phyloP scores from a whole-genome alignment of 2,329 filamentous ascomycete species.

The Sporothrix inflata region DNA sequence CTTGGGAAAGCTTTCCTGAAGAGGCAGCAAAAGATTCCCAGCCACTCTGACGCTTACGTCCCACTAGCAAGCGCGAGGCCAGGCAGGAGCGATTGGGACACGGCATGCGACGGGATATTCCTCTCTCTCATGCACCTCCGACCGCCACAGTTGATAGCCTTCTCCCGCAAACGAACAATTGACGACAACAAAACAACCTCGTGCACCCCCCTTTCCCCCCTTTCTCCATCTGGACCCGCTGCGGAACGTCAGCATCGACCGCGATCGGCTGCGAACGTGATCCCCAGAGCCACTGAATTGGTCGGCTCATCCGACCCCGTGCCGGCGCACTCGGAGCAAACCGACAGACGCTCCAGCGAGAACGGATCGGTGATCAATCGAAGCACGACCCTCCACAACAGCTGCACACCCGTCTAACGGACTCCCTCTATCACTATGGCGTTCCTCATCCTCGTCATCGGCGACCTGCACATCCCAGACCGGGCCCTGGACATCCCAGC shows the following conservation, averaged over 20 bases:
- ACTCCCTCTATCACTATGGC: constrained; percentile 63
- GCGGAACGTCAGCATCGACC: background rate
- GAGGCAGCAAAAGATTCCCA: constrained; percentile 10
- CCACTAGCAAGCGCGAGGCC: constrained; percentile 15
- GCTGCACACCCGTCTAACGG: background rate
- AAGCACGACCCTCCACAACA: background rate
- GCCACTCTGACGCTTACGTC: constrained; percentile 19
- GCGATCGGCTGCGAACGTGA: constrained; percentile 1
- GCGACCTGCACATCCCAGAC: constrained; percentile 92
- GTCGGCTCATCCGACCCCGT: constrained; percentile 1
- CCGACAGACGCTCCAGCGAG: background rate
- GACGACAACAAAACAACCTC: background rate
- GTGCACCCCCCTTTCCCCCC: background rate
- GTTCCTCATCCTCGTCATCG: constrained; percentile 87
- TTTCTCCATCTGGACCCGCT: constrained; percentile 12
- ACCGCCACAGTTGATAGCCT: background rate
- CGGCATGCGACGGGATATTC: constrained; percentile 17
- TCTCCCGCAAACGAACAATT: background rate
- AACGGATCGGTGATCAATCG: background rate
- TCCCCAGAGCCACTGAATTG: background rate
- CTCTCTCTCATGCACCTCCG: constrained; percentile 10
- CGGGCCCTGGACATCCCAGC: constrained; percentile 86
- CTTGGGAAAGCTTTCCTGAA: constrained; percentile 19
- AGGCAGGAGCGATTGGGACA: background rate
- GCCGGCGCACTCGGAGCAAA: constrained; percentile 8